Evolutionary conservation across 2,329 filamentous ascomycete genomes (phyloP), one percentile per base, ranked within the genome.

Genomic region (Penicillium sp.): DNA sequence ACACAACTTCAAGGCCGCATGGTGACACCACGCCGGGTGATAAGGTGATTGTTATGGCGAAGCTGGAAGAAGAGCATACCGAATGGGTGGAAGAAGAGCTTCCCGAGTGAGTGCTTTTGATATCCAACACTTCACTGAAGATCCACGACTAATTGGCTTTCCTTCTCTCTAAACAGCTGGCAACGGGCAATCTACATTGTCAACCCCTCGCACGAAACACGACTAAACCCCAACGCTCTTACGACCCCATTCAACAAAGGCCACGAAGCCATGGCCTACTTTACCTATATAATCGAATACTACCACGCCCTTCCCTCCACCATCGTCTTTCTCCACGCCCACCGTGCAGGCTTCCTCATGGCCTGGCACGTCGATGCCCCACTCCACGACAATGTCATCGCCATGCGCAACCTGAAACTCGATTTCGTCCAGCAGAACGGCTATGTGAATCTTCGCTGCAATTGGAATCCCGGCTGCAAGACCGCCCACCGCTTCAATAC

Each of bases 391-490:
- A 81, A 79, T n/a, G 76, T 84, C 19, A 72, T 76, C 3, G 75
- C 79, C 3, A 78, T 86, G 55, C 78, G 75, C 49, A 72, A 72
- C 39, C 76, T 86, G 16, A 78, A 77, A 27, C 67, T 82, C 23
- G 70, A 79, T 21, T 78, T 82, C 55, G 76, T 87, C n/a, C 76
- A 78, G 47, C 69, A 76, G 51, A 74, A 78, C 50, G 84, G 84
- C 45, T 87, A 86, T 67, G 79, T 82, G 61, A 87, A 87, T 65
- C 76, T 87, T 50, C 81, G 84, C 50, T 87, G 85, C 68, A 81
- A 81, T 61, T 83, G 79, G 81, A 75, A 79, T 41, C 81, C 84
- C 3, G 84, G 84, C 9, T 87, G 84, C 56, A 68, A 65, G 51
- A 60, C 63, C 9, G 54, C 53, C 9, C 70, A 76, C 40, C 71